Evolutionary conservation across 805 yeast genomes (phyloP).

Genomic region (Starmera pachycereana): DNA sequence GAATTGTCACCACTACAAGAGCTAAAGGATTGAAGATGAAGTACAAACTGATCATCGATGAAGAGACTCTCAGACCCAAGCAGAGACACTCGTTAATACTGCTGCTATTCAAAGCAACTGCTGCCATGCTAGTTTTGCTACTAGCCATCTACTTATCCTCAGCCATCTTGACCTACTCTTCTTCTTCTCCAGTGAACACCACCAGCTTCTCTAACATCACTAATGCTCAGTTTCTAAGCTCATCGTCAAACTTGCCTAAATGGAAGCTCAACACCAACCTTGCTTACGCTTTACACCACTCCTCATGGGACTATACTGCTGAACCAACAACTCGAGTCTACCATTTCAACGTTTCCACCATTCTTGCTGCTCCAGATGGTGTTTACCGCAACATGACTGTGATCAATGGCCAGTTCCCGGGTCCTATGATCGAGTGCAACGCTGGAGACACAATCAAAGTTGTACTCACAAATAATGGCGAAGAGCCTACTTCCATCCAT

Average conservation of each 20-base stretch:
- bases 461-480: slow-evolving; percentile 27
- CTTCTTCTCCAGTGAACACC: neutral
- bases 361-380: slow-evolving; percentile 21
- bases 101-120: too few species aligned
- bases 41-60: too few species aligned
- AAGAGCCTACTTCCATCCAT: slow-evolving; percentile 35
- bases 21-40: too few species aligned
- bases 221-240: neutral
- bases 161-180: too few species aligned
- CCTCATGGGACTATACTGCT: slow-evolving; percentile 13
- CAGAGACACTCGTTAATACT: too few species aligned
- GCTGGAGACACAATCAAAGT: slow-evolving; percentile 35
- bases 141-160: too few species aligned
- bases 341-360: slow-evolving; percentile 12
- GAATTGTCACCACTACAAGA: too few species aligned
- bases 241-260: neutral
- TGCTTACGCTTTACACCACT: slow-evolving; percentile 15
- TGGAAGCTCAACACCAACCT: slow-evolving; percentile 20
- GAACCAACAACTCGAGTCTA: slow-evolving; percentile 15
- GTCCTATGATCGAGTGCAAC: slow-evolving; percentile 37
- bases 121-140: too few species aligned
- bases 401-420: slow-evolving; percentile 33
- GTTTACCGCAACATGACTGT: slow-evolving; percentile 23
- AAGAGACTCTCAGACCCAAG: too few species aligned
- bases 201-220: slow-evolving; percentile 1